Base-by-base conservation (phyloP, 257 asterid species). In the Gynochthodes officinalis region DNA sequence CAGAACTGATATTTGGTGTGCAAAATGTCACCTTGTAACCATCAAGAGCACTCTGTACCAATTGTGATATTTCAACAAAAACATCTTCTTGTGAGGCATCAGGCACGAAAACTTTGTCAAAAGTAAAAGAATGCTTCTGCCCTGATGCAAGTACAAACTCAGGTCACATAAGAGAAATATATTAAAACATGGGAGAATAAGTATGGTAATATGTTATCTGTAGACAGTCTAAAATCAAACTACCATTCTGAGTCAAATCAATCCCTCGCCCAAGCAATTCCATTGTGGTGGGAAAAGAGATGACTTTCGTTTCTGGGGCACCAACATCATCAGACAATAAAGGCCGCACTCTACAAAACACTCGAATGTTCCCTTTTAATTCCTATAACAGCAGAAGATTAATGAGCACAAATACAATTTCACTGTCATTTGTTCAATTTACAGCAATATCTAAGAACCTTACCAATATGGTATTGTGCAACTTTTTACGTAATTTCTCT, bases 41-140 rank as follows among this genome's bases (percentile, higher is more conserved):
- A 61, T 95, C 98, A 55, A 95, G 94, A 63, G 99, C 99, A 74
- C 99, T 95, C 82, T 95, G 99, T 52, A 95, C 97, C 73, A 95
- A 92, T 81, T 95, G 98, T 28, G 99, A 92, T 80, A 95, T 95
- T 83, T 95, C 99, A 60, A 87, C 88, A 73, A 95, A 95, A 33
- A 95, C 99, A 79, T 86, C 90, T 81, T 92, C 83, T 78, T 95
- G 97, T 19, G 96, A 82, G 75, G 86, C 95, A 48, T 90, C 96
- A 19, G 97, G 96, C 61, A 74, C 70, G 71, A 92, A 92, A 42
- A 95, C 99, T 85, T 90, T 92, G 85, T 95, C 98, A 71, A 82
- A 95, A 15, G 93, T 90, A 86, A 90, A 95, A 33, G 96, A 84
- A 66, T 82, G 89, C 71, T 82, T 90, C 87, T 90, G 96, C 72